These are phyloP conservation scores for Musa schizocarpa DNA, from an alignment of 176 grass and related monocot genomes.

Conservation along the genomic window DNA sequence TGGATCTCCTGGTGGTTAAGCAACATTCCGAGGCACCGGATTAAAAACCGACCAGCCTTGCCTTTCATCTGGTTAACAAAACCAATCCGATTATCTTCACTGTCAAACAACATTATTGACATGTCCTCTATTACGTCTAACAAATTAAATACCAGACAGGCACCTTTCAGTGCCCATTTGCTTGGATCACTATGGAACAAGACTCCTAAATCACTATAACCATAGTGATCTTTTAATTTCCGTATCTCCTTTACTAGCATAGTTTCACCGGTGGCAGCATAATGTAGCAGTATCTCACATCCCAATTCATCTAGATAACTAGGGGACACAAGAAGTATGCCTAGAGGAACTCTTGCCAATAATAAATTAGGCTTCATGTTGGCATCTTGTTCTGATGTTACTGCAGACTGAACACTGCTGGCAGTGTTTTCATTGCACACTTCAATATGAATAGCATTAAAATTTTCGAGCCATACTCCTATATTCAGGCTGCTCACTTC, in stretches of 20 bases:
- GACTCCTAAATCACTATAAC: slow-evolving; percentile 13
- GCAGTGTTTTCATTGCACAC: slow-evolving; percentile 1
- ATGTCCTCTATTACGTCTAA: slow-evolving; percentile 54
- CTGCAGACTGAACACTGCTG: slow-evolving; percentile 19
- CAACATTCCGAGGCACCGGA: slow-evolving; percentile 47
- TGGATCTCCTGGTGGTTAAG: slow-evolving; percentile 12
- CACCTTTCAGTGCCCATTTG: slow-evolving; percentile 43
- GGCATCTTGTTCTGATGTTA: slow-evolving; percentile 7
- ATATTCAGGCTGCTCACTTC: slow-evolving; percentile 6
- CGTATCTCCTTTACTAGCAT: slow-evolving; percentile 26
- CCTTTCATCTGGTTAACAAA: slow-evolving; percentile 53
- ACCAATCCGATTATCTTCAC: slow-evolving; percentile 30
- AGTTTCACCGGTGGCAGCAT: slow-evolving; percentile 44
- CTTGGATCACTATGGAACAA: slow-evolving; percentile 18
- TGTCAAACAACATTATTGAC: slow-evolving; percentile 49
- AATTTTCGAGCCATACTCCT: slow-evolving; percentile 34
- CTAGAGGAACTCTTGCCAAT: slow-evolving; percentile 46
- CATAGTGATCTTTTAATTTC: slow-evolving; percentile 19
- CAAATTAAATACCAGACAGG: slow-evolving; percentile 50
- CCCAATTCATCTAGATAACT: slow-evolving; percentile 39
- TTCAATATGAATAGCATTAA: slow-evolving; percentile 32
- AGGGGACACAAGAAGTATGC: slow-evolving; percentile 43
- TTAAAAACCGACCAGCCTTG: slow-evolving; percentile 40
- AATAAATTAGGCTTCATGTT: slow-evolving; percentile 34
- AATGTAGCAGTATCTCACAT: slow-evolving; percentile 43